Percentiles rank a stretch among this genome's conserved stretches.
phyloP scores from a whole-genome alignment of 495 filamentous ascomycete genomes.

The Xylaria curta region DNA sequence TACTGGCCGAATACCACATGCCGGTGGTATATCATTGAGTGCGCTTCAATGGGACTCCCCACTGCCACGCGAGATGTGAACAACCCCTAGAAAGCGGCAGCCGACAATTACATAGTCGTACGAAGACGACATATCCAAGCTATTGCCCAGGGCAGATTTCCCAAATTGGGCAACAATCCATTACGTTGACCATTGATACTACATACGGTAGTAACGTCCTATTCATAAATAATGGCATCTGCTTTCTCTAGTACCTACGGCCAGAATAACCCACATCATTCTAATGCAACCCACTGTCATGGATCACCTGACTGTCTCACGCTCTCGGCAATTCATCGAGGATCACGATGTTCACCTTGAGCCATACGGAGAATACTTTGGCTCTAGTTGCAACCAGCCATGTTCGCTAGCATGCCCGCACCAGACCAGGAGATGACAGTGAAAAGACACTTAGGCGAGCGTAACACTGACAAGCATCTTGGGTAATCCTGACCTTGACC shows the following conservation, averaged over 20 bases:
- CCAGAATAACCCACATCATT: constrained; percentile 20
- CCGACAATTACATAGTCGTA: background rate
- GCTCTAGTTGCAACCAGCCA: constrained; percentile 1
- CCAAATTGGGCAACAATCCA: constrained; percentile 12
- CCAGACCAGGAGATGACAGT: background rate
- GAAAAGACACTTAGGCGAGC: background rate
- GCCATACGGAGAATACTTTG: constrained; percentile 19
- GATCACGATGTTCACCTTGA: constrained; percentile 19
- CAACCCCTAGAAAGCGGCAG: background rate
- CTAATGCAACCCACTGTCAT: constrained; percentile 16
- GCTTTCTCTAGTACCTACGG: background rate
- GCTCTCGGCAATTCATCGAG: constrained; percentile 16
- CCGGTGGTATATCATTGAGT: constrained; percentile 4
- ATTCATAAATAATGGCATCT: background rate
- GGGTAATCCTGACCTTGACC: background rate
- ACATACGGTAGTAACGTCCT: background rate
- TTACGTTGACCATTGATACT: constrained; percentile 16
- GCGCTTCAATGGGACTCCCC: background rate
- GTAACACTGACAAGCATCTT: constrained; percentile 12
- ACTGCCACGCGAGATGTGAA: constrained; percentile 22
- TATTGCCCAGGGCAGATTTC: background rate
- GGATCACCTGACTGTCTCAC: constrained; percentile 24
- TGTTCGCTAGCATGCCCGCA: background rate
- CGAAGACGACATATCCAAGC: constrained; percentile 4
- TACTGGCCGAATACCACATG: constrained; percentile 15